These are phyloP conservation scores for Boeremia exigua DNA, from an alignment of 2,329 filamentous ascomycete species.

Conservation along the genomic window DNA sequence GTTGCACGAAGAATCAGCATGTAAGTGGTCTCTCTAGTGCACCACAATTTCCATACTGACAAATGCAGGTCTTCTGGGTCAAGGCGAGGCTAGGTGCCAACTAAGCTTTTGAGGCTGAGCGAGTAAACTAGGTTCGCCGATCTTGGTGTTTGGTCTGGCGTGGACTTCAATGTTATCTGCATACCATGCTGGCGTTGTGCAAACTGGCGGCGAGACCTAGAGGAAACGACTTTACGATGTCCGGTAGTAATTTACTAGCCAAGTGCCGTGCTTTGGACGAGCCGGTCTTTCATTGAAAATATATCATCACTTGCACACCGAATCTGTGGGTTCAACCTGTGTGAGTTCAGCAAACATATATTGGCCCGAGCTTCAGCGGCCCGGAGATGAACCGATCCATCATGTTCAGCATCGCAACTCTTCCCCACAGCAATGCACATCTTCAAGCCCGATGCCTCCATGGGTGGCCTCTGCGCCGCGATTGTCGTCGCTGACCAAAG, in stretches of 20 bases:
- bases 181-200: slow-evolving; percentile 14
- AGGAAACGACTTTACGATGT: slow-evolving; percentile 35
- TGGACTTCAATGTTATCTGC: slow-evolving; percentile 9
- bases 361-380: slow-evolving; percentile 19
- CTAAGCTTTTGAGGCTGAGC: slow-evolving; percentile 23
- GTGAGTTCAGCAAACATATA: slow-evolving; percentile 1
- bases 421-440: slow-evolving; percentile 31
- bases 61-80: slow-evolving; percentile 50
- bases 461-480: slow-evolving; percentile 48
- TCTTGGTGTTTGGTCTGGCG: slow-evolving; percentile 10
- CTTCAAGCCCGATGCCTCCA: slow-evolving; percentile 50
- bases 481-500: slow-evolving; percentile 33
- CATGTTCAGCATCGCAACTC: slow-evolving; percentile 28
- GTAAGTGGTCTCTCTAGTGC: slow-evolving; percentile 64
- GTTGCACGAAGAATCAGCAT: slow-evolving; percentile 94
- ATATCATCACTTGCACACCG: slow-evolving; percentile 21
- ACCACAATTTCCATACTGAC: slow-evolving; percentile 16
- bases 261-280: slow-evolving; percentile 24
- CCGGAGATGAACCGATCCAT: slow-evolving; percentile 34
- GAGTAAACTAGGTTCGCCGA: slow-evolving; percentile 13
- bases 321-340: neutral
- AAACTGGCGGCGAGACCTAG: slow-evolving; percentile 31
- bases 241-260: slow-evolving; percentile 40
- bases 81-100: slow-evolving; percentile 38
- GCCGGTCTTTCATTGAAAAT: slow-evolving; percentile 34